Conservation (phyloP, 2,329 filamentous ascomycete species). For the Cercospora canescens region DNA sequence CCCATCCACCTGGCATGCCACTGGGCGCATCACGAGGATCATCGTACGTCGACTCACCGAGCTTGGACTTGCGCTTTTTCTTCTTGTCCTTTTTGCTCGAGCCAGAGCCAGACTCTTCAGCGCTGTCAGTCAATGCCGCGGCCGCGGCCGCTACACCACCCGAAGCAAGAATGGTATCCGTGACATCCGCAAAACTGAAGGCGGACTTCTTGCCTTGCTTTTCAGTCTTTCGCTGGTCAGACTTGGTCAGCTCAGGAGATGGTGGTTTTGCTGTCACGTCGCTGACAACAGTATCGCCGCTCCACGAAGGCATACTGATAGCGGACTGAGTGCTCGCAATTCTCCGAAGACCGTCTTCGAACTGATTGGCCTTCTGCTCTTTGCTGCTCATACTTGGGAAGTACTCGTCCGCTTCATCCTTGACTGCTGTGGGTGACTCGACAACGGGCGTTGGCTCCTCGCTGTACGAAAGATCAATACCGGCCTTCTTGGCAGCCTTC, state of each 20-base stretch:
- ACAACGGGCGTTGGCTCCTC: conserved; percentile 10
- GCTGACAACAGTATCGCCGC: conserved; percentile 6
- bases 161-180: conserved; percentile 30
- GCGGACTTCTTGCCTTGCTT: conserved; percentile 19
- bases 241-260: conserved; percentile 24
- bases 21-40: conserved; percentile 31
- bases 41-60: conserved; percentile 34
- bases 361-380: conserved; percentile 45
- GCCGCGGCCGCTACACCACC: conserved; percentile 29
- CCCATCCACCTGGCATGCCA: conserved; percentile 33
- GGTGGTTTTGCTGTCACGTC: conserved; percentile 8
- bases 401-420: conserved; percentile 23
- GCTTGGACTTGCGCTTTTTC: conserved; percentile 36
- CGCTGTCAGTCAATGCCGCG: conserved; percentile 19
- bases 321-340: conserved; percentile 7
- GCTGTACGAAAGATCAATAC: conserved; percentile 11
- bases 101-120: conserved; percentile 23
- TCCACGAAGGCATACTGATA: conserved; percentile 9
- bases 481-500: conserved; percentile 38
- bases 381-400: conserved; percentile 36
- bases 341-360: conserved; percentile 28
- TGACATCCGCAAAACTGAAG: conserved; percentile 31
- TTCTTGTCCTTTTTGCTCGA: conserved; percentile 35
- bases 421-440: conserved; percentile 11
- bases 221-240: conserved; percentile 28